Evolutionary conservation across 2,329 filamentous ascomycete species (phyloP).

Genomic region (Phyllosticta citribraziliensis): DNA sequence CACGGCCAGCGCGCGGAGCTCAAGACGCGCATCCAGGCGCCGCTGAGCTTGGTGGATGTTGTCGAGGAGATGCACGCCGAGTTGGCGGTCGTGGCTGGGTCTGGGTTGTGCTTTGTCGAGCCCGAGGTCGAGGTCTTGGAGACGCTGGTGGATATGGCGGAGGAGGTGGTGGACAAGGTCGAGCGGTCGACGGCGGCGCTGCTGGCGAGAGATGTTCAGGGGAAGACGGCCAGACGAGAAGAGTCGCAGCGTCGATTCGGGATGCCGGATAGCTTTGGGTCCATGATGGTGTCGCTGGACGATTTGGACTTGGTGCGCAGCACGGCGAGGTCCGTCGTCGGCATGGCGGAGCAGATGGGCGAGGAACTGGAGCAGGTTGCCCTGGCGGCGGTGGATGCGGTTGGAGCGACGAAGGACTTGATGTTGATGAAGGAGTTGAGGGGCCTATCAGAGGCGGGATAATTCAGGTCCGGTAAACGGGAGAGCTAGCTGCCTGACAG

Average conservation of each 20-base stretch:
- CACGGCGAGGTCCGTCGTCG: slow-evolving; percentile 12
- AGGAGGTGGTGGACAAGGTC: neutral
- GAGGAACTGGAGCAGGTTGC: neutral
- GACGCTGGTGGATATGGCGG: neutral
- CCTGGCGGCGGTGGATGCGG: neutral
- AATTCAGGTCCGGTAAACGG: neutral
- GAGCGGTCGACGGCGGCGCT: neutral
- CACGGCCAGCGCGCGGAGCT: neutral
- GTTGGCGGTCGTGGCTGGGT: neutral
- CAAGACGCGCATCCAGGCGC: neutral
- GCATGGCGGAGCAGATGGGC: neutral
- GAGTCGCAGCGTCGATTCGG: neutral
- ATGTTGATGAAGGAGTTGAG: neutral
- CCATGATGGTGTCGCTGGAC: slow-evolving; percentile 56
- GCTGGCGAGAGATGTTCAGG: neutral
- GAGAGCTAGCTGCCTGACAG: neutral
- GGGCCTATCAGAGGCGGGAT: neutral
- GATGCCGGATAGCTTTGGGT: neutral
- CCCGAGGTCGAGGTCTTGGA: neutral
- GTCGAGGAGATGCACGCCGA: neutral
- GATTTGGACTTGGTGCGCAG: slow-evolving; percentile 51
- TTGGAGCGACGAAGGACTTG: neutral
- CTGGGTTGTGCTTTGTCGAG: neutral
- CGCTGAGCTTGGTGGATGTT: neutral
- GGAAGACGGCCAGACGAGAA: neutral